phyloP scores from a whole-genome alignment of 768 basidiomycete genomes.

The Xanthoconium stramineum region DNA sequence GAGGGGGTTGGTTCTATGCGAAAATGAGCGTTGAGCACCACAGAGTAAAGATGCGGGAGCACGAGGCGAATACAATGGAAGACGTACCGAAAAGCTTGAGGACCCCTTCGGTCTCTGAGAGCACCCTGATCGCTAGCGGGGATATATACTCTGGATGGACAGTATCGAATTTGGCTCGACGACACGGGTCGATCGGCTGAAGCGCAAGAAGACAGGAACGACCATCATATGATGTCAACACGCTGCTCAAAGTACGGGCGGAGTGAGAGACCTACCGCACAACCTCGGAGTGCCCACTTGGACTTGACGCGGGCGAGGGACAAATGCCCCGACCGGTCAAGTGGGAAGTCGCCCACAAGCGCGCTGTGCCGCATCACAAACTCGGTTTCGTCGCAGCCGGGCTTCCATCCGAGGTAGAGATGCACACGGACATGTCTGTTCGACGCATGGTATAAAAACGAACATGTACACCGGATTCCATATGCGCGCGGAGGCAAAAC shows the following conservation, averaged over 20 bases:
- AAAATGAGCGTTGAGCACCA: not conserved
- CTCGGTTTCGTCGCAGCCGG: slow-evolving; percentile 29
- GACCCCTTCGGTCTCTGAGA: slow-evolving; percentile 23
- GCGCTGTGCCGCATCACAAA: slow-evolving; percentile 26
- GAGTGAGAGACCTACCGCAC: slow-evolving; percentile 9
- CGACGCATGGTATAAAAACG: not conserved
- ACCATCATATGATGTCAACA: no score
- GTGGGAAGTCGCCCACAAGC: slow-evolving; percentile 25
- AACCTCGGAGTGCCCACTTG: slow-evolving; percentile 26
- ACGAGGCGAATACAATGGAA: not conserved
- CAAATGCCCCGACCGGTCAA: slow-evolving; percentile 23
- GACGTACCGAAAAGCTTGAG: slow-evolving; percentile 28
- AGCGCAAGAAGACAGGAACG: not conserved
- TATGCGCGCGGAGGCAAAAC: not conserved
- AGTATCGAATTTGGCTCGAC: slow-evolving; percentile 18
- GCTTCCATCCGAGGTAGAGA: slow-evolving; percentile 28
- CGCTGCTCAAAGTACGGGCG: no score
- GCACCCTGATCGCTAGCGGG: slow-evolving; percentile 24
- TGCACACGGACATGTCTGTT: slow-evolving; percentile 31
- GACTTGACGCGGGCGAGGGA: slow-evolving; percentile 12
- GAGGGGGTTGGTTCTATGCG: slow-evolving; percentile 29
- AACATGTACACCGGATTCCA: not conserved
- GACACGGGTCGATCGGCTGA: slow-evolving; percentile 22
- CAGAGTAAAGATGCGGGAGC: not conserved
- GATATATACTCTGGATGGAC: slow-evolving; percentile 26